These are phyloP conservation scores for Aureobasidium leucospermi DNA, from an alignment of 2,329 filamentous ascomycete species.

Conservation along the genomic window DNA sequence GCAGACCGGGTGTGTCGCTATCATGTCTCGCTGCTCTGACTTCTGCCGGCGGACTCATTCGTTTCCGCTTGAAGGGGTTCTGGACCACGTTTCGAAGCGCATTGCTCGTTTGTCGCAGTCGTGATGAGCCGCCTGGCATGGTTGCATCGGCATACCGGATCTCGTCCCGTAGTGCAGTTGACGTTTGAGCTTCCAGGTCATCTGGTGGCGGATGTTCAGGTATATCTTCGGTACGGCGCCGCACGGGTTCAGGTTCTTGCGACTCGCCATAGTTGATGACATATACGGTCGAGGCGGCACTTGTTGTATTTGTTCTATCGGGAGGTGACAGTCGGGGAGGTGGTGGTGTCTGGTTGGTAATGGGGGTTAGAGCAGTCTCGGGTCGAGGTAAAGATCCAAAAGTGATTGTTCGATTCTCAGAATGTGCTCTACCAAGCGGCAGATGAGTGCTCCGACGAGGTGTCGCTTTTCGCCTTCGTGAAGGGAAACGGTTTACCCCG, in stretches of 20 bases:
- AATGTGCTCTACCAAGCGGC: conserved; percentile 27
- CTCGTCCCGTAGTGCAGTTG: not conserved
- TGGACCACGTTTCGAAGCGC: conserved; percentile 44
- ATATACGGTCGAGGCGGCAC: conserved; percentile 57
- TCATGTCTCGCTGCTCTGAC: conserved; percentile 37
- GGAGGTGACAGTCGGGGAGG: conserved; percentile 45
- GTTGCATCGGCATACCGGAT: not conserved
- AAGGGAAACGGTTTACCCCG: conserved; percentile 22
- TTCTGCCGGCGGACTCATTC: conserved; percentile 52
- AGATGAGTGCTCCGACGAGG: conserved; percentile 23
- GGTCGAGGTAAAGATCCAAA: conserved; percentile 20
- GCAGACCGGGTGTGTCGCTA: conserved; percentile 22
- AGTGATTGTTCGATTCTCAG: conserved; percentile 16
- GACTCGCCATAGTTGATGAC: conserved; percentile 52
- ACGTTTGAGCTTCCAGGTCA: conserved; percentile 2
- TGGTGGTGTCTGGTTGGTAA: conserved; percentile 24
- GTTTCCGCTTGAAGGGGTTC: conserved; percentile 52
- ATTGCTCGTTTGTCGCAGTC: conserved; percentile 10
- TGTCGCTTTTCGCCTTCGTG: conserved; percentile 17
- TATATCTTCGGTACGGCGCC: conserved; percentile 20
- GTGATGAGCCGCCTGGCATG: not conserved
- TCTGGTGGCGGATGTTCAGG: not conserved
- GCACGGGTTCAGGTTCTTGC: conserved; percentile 35
- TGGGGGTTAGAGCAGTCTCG: conserved; percentile 2
- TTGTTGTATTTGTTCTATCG: conserved; percentile 54